phyloP scores from a whole-genome alignment of 305 asterid genomes.

The Coffea humblotiana region DNA sequence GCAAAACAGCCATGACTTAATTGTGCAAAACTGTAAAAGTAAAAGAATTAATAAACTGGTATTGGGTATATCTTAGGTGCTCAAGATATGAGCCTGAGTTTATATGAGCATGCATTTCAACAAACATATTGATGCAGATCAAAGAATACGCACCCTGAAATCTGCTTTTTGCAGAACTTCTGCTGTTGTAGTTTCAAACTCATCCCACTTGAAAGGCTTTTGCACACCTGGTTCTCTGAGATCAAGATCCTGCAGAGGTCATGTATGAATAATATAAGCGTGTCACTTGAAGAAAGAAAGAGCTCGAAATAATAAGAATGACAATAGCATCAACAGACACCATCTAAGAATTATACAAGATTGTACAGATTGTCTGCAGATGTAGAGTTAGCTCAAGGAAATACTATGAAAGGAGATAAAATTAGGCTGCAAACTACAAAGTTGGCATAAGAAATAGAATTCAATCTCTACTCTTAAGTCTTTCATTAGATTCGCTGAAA shows the following conservation, averaged over 20 bases:
- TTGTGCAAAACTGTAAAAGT: background rate
- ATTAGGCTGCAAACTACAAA: background rate
- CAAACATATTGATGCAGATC: slow-evolving; percentile 4
- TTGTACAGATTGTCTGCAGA: background rate
- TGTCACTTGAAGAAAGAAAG: slow-evolving; percentile 14
- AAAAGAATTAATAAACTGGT: background rate
- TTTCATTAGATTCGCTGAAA: background rate
- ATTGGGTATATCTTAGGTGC: background rate
- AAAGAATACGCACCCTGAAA: slow-evolving; percentile 68
- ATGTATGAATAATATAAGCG: slow-evolving; percentile 18
- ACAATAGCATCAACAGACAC: background rate
- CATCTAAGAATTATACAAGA: background rate
- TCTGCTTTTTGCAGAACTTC: slow-evolving; percentile 79
- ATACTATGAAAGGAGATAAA: background rate
- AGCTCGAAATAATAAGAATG: background rate
- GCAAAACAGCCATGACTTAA: background rate
- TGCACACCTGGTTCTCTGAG: slow-evolving; percentile 64
- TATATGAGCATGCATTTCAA: background rate
- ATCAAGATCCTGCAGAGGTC: slow-evolving; percentile 69
- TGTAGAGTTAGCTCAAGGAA: background rate
- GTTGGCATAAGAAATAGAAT: background rate
- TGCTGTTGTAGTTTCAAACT: slow-evolving; percentile 67
- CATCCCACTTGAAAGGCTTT: slow-evolving; percentile 48
- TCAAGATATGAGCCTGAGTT: background rate
- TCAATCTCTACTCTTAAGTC: background rate